Conservation (phyloP, 495 filamentous ascomycete genomes). For the Penicillium coffeae region DNA sequence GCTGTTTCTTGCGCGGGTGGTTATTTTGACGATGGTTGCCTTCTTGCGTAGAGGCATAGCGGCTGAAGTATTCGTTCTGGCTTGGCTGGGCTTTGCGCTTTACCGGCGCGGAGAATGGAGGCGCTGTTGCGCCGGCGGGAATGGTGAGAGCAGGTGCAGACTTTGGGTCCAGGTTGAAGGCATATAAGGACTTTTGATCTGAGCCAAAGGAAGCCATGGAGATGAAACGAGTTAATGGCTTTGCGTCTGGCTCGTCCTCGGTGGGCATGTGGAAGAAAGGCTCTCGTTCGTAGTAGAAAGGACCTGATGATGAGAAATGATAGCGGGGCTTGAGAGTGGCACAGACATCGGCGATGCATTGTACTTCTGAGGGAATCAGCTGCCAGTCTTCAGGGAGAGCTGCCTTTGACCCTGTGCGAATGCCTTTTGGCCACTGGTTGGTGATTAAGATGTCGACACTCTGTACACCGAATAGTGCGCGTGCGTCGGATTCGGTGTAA, state of each 20-base stretch:
- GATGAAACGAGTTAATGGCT: slow-evolving; percentile 77
- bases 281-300: slow-evolving; percentile 81
- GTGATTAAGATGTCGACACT: slow-evolving; percentile 83
- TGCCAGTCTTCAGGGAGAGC: slow-evolving; percentile 39
- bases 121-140: slow-evolving; percentile 65
- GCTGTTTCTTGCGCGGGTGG: slow-evolving; percentile 46
- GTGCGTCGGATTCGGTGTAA: slow-evolving; percentile 74
- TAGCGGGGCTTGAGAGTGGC: slow-evolving; percentile 76
- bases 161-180: slow-evolving; percentile 72
- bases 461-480: slow-evolving; percentile 66
- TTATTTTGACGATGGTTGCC: slow-evolving; percentile 19
- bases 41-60: slow-evolving; percentile 50
- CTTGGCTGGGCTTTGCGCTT: slow-evolving; percentile 58
- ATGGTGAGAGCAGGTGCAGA: slow-evolving; percentile 52
- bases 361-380: slow-evolving; percentile 39
- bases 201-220: slow-evolving; percentile 70
- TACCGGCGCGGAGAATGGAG: slow-evolving; percentile 55
- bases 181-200: slow-evolving; percentile 85
- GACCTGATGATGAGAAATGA: slow-evolving; percentile 70
- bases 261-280: slow-evolving; percentile 76
- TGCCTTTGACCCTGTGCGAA: slow-evolving; percentile 60
- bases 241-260: slow-evolving; percentile 48
- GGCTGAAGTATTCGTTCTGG: slow-evolving; percentile 52
- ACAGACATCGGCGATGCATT: slow-evolving; percentile 70
- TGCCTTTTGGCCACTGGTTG: slow-evolving; percentile 71